Evolutionary conservation across 371 early-diverging fungal species (phyloP), one percentile per base, ranked within the genome.

Genomic region (Mortierella sp.): DNA sequence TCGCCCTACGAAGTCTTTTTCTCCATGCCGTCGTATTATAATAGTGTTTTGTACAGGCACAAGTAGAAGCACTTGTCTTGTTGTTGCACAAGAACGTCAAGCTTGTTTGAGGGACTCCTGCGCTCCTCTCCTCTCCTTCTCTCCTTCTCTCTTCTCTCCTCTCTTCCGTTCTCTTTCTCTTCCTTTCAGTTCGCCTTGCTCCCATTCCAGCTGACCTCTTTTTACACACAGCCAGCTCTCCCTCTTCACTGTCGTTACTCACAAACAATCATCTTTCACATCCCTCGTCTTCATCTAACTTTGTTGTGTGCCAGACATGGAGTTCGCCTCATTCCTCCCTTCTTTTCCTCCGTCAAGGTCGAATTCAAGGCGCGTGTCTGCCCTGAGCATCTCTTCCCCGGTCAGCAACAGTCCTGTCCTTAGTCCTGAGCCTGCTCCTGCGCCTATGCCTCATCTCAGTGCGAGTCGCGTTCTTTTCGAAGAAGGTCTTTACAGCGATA

Each of bases 381-480:
- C 76, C 53, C n/a, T 76, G 37, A 76, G 60, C 12, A 24, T 64
- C 42, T 64, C 70, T 2, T 75, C 75, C 30, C 70, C 76, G 12
- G 69, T 56, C 39, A 60, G 57, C 21, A 55, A 28, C 44, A 64
- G 64, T 34, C 76, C 76, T 8, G 52, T 60, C 14, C 46, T 60
- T 14, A 60, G 65, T 17, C 76, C 76, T 17, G 76, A 64, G 58
- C 70, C 64, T 3, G 34, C 52, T 0, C 64, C 70, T 1, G 52
- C 50, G 0, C 70, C 76, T 15, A 64, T 76, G 70, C 46, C 76
- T 23, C 76, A 76, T 19, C 65, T 76, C 30, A 76, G 70, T 17
- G 76, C 76, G 26, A 76, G 76, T 39, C 64, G 76, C 5, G 76
- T 76, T 19, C 61, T 76, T 17, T 76, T 76, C 41, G 76, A 76